Evolutionary conservation across 148 eudicot genomes (phyloP).

Genomic region (Simmondsia chinensis): DNA sequence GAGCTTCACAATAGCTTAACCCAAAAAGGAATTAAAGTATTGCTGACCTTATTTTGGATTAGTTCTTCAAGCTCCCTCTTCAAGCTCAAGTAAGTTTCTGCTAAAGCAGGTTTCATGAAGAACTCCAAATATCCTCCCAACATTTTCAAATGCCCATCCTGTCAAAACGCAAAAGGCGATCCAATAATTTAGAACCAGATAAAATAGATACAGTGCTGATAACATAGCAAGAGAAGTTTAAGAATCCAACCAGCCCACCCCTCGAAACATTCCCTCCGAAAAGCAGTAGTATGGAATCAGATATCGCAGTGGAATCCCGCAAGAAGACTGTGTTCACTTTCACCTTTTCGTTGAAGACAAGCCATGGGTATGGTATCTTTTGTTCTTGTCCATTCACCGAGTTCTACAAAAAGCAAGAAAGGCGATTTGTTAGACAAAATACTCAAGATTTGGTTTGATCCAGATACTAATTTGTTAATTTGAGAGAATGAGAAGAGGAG

Average conservation of each 20-base stretch:
- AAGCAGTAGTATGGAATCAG: conserved; percentile 78
- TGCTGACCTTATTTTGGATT: conserved; percentile 57
- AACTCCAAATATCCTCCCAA: conserved; percentile 92
- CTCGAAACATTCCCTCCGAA: conserved; percentile 73
- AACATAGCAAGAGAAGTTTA: conserved; percentile 5
- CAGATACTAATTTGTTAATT: no score
- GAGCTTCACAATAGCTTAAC: no score
- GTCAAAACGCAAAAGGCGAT: conserved; percentile 1
- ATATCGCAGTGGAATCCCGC: conserved; percentile 91
- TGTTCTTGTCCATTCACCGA: conserved; percentile 80
- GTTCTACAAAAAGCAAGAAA: conserved; percentile 45
- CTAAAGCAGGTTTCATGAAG: conserved; percentile 76
- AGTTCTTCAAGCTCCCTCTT: conserved; percentile 77
- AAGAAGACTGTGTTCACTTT: conserved; percentile 89
- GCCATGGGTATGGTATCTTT: conserved; percentile 83
- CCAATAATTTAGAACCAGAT: neutral
- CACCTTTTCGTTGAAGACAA: conserved; percentile 90
- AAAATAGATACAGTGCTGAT: neutral
- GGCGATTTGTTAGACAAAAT: no score
- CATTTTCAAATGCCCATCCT: conserved; percentile 98
- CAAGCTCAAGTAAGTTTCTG: conserved; percentile 50
- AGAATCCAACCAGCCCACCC: conserved; percentile 50
- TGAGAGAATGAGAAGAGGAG: no score
- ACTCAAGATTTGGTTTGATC: no score
- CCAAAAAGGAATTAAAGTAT: neutral